Evolutionary conservation across 2,329 filamentous ascomycete genomes (phyloP), one percentile per base, ranked within the genome.

Genomic region (Biscogniauxia marginata): DNA sequence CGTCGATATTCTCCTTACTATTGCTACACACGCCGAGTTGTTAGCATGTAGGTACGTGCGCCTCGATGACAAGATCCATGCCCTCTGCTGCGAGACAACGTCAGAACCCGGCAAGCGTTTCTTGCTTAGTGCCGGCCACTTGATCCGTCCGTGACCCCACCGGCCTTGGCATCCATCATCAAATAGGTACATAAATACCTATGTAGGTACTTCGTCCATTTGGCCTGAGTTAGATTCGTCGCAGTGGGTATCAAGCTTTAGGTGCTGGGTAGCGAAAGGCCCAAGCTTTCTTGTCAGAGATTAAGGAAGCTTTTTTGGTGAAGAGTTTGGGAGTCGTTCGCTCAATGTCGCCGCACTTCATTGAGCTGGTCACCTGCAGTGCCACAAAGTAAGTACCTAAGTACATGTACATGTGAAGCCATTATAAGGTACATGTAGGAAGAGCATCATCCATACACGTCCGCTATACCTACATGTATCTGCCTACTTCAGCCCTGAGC

Each of bases 91-190:
- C 30, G 30, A 39, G 30, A 39, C 30, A 39, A 39, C 30, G 30
- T 39, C 30, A 53, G 46, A 61, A 53, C 54, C 53, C 54, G 61
- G 60, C 47, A 61, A 53, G 52, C 55, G 50, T 52, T 49, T 54
- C 59, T 61, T 58, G 44, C 52, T 54, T 63, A 64, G 58, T 62
- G 53, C 60, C 62, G 60, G 60, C 62, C 58, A 63, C 57, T 64
- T 58, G 60, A 61, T 58, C 62, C 58, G 60, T 61, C 54, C 52
- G 52, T 54, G 58, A 54, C 61, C 55, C 62, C 54, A 61, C 58
- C 44, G 24, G 50, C 56, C 53, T 54, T 61, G 57, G 55, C 58
- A 62, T 60, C 58, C 54, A 61, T 57, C 49, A 51, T 56, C 18
- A 46, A 39, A 39, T 39, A 39, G 6, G n/a, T 39, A 25, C 46